Percentiles rank a stretch among this genome's conserved stretches.
phyloP scores from a whole-genome alignment of 192 early-diverging fungal species.

The Helicostylum pulchrum region DNA sequence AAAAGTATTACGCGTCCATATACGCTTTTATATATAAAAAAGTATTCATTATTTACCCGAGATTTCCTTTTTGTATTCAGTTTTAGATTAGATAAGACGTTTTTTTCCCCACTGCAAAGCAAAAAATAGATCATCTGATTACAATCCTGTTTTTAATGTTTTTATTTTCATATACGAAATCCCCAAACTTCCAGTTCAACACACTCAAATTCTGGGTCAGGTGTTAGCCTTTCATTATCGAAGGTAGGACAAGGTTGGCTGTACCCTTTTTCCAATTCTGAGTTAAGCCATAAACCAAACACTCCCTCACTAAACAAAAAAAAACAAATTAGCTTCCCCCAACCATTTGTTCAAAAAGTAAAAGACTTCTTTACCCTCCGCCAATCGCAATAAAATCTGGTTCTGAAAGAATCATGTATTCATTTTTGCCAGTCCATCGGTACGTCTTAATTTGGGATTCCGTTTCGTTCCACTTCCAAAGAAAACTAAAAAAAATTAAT shows the following conservation, averaged over 20 bases:
- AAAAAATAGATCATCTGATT: no score
- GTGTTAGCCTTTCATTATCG: conserved; percentile 58
- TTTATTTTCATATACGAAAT: conserved; percentile 10
- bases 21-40: no score
- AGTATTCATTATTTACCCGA: no score
- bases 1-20: no score
- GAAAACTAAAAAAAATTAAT: conserved; percentile 54
- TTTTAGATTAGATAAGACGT: no score
- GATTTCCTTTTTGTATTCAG: no score
- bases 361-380: conserved; percentile 56
- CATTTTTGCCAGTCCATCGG: conserved; percentile 71
- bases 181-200: conserved; percentile 37
- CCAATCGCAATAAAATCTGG: conserved; percentile 72
- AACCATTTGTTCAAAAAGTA: no score
- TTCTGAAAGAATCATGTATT: conserved; percentile 71
- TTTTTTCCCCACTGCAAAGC: no score
- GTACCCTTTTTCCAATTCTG: conserved; percentile 67
- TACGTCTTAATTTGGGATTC: conserved; percentile 44
- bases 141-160: no score
- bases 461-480: conserved; percentile 60
- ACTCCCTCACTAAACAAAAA: conserved; percentile 51
- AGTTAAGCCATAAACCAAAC: conserved; percentile 75
- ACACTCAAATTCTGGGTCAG: conserved; percentile 28
- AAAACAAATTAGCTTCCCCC: background rate
- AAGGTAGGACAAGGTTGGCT: conserved; percentile 68